Evolutionary conservation across 1,284 basidiomycete species (phyloP).

Genomic region (Earliella scabrosa): DNA sequence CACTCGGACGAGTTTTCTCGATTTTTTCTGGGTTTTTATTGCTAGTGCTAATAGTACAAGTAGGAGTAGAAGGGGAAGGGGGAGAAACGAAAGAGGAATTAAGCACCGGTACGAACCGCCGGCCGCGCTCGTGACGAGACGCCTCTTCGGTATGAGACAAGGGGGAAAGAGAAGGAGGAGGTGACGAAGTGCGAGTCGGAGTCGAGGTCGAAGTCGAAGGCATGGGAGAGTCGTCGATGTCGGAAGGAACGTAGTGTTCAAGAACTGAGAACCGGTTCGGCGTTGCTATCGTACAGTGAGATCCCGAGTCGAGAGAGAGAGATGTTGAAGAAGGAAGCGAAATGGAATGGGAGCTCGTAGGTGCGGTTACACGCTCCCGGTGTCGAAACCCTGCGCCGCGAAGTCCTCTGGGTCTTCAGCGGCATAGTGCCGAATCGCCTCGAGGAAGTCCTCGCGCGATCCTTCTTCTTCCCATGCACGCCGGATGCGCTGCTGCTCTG

Average conservation of each 20-base stretch:
- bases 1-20: conserved; percentile 6
- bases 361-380: conserved; percentile 1
- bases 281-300: background rate
- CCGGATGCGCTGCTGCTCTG: background rate
- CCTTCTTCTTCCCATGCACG: background rate
- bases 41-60: background rate
- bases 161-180: background rate
- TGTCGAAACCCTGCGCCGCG: background rate
- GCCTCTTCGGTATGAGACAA: background rate
- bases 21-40: conserved; percentile 5
- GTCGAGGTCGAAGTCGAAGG: background rate
- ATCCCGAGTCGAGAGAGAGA: background rate
- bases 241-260: background rate
- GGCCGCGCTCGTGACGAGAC: background rate
- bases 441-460: background rate
- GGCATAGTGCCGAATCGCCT: background rate
- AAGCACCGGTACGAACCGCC: conserved; percentile 1
- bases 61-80: background rate
- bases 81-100: background rate
- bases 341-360: background rate
- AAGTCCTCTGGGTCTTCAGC: conserved; percentile 5
- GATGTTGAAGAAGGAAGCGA: background rate
- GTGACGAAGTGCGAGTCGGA: too few species aligned
- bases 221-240: background rate
- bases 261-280: background rate